Conservation (phyloP, 495 filamentous ascomycete genomes). For the Penicillium arizonense region DNA sequence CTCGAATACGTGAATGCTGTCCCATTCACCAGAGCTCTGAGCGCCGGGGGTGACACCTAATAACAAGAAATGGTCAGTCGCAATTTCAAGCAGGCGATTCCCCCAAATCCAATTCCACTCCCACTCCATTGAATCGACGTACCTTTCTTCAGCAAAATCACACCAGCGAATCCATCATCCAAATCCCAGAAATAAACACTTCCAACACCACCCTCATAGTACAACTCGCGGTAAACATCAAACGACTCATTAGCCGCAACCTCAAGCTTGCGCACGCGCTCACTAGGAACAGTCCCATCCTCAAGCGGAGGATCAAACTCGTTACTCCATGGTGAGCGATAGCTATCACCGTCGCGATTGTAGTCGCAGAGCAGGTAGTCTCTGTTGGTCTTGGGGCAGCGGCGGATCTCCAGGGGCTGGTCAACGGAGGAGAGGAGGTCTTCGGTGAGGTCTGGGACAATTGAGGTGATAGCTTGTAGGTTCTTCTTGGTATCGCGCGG, state of each 20-base stretch:
- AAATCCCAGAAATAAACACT: constrained; percentile 98
- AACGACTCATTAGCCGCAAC: constrained; percentile 91
- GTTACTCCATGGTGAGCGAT: constrained; percentile 96
- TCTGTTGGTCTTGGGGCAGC: constrained; percentile 82
- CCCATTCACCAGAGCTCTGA: constrained; percentile 84
- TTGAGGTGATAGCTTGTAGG: constrained; percentile 77
- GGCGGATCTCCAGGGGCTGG: constrained; percentile 83
- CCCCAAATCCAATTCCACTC: neutral
- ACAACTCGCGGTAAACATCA: constrained; percentile 95
- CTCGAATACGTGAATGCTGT: constrained; percentile 98
- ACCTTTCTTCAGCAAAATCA: constrained; percentile 95
- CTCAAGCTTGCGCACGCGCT: constrained; percentile 90
- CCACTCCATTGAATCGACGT: constrained; percentile 5
- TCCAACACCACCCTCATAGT: constrained; percentile 94
- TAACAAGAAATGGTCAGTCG: constrained; percentile 4
- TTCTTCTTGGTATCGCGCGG: constrained; percentile 85
- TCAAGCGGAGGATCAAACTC: constrained; percentile 90
- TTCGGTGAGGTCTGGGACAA: constrained; percentile 90
- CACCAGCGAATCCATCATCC: constrained; percentile 97
- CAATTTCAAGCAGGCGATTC: neutral
- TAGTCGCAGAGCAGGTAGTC: constrained; percentile 99
- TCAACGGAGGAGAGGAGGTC: constrained; percentile 97
- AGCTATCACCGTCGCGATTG: constrained; percentile 97
- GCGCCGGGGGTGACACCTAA: constrained; percentile 61
- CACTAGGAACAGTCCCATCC: constrained; percentile 76